Base-by-base conservation (phyloP, 2,329 filamentous ascomycete species). In the Colletotrichum acutatum region DNA sequence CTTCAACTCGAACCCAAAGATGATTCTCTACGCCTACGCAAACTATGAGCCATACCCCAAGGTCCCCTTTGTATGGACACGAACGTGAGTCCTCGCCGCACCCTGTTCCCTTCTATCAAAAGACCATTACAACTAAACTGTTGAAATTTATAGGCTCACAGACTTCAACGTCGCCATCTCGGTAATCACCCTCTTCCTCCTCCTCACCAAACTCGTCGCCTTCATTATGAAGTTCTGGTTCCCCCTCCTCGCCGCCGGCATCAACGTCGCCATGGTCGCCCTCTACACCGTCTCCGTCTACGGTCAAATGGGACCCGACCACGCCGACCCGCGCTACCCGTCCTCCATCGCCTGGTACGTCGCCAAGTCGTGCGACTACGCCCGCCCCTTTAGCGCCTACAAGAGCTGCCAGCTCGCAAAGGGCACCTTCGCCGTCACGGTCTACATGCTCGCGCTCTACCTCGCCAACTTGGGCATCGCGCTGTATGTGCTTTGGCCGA, bases 111-210 rank as follows among this genome's bases (percentile, higher is more conserved):
- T 6, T 53, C 42, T 28, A 49, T 12, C 1, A 62, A 22, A 28
- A 8, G 26, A 49, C 19, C n/a, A 11, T 5, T 0, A 34, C 32
- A 12, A 0, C 32, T 34, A 34, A 34, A 0, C 32, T 12, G 11
- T 34, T 34, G 11, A 1, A 34, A 34, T 34, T 34, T 11, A 34
- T 78, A 95, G 93, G 68, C 85, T 94, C 74, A 95, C 93, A 60
- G 86, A 92, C 76, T 94, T 90, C 84, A 95, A 95, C 78, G 90
- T 95, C 76, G 92, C 92, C 79, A 92, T 95, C 76, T 92, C 93
- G 49, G 89, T 96, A 76, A 85, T 95, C 66, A 91, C 90, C 71
- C 92, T 94, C 80, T 96, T 96, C 85, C 87, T 95, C 80, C 88
- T 94, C 74, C 87, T 95, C 57, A 85, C 88, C 80, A 95, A 95